Conservation (phyloP, 1,139 yeast species). For the Entelexis sorbosivorans region DNA sequence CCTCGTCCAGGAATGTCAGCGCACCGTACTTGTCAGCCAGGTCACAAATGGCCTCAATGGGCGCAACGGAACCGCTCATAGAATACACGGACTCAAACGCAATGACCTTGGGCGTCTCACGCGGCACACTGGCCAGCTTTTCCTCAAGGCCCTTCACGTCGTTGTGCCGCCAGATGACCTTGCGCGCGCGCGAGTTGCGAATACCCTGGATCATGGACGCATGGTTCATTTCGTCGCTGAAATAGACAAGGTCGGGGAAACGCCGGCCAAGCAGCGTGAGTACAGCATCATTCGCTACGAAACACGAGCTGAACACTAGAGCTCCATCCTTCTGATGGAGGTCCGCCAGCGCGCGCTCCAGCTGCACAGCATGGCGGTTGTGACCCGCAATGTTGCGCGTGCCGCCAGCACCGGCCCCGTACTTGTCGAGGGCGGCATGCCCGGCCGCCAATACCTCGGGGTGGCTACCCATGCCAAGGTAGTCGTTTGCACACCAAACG, state of each 20-base stretch:
- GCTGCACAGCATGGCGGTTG: slow-evolving; percentile 70
- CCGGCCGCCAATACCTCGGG: slow-evolving; percentile 59
- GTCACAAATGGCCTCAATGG: slow-evolving; percentile 85
- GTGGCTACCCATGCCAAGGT: slow-evolving; percentile 87
- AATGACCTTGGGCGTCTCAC: slow-evolving; percentile 78
- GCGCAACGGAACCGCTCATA: slow-evolving; percentile 96
- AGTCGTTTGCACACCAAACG: slow-evolving; percentile 98
- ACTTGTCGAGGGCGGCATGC: slow-evolving; percentile 70
- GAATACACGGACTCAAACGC: slow-evolving; percentile 96
- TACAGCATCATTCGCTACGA: slow-evolving; percentile 95
- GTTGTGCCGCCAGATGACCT: slow-evolving; percentile 87
- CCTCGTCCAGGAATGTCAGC: slow-evolving; percentile 91
- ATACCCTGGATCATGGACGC: slow-evolving; percentile 98
- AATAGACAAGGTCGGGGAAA: slow-evolving; percentile 77
- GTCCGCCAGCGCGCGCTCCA: slow-evolving; percentile 79
- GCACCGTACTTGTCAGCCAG: slow-evolving; percentile 97
- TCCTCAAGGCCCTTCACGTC: slow-evolving; percentile 72
- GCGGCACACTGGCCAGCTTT: slow-evolving; percentile 67
- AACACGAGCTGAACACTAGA: slow-evolving; percentile 87
- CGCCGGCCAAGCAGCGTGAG: slow-evolving; percentile 83
- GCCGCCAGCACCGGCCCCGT: slow-evolving; percentile 99
- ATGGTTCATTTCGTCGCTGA: slow-evolving; percentile 87
- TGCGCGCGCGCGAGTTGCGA: slow-evolving; percentile 75
- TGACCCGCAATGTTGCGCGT: slow-evolving; percentile 98
- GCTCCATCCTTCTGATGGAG: slow-evolving; percentile 94